These are phyloP conservation scores for Leucogyrophana mollusca DNA, from an alignment of 768 basidiomycete genomes.

Conservation along the genomic window DNA sequence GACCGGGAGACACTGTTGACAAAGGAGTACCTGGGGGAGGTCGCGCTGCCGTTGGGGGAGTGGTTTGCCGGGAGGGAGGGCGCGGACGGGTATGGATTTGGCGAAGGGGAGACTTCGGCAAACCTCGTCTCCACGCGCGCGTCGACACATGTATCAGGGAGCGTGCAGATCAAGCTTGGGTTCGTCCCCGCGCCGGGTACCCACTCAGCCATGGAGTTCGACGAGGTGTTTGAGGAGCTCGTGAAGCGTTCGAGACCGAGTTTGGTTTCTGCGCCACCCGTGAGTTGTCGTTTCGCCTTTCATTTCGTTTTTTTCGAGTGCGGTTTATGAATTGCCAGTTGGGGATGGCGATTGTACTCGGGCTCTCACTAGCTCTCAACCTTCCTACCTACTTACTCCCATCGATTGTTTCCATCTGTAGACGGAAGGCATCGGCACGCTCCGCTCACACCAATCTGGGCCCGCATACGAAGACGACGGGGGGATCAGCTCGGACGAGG, in stretches of 20 bases:
- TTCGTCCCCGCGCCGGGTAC: slow-evolving; percentile 48
- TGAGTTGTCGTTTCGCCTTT: slow-evolving; percentile 34
- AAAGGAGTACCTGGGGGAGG: slow-evolving; percentile 95
- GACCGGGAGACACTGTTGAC: slow-evolving; percentile 80
- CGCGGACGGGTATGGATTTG: slow-evolving; percentile 44
- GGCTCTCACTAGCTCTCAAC: slow-evolving; percentile 6
- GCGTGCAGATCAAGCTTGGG: slow-evolving; percentile 60
- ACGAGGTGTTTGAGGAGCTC: slow-evolving; percentile 63
- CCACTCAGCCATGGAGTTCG: slow-evolving; percentile 45
- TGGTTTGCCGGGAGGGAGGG: slow-evolving; percentile 63
- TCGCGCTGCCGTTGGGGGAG: slow-evolving; percentile 70
- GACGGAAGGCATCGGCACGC: slow-evolving; percentile 86
- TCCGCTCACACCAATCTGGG: slow-evolving; percentile 57
- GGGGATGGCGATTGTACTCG: too few species aligned
- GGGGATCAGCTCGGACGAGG: slow-evolving; percentile 58
- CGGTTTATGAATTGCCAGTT: background rate
- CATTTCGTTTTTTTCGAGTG: background rate
- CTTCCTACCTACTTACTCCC: slow-evolving; percentile 1
- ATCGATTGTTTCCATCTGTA: slow-evolving; percentile 24
- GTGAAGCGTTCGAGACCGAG: slow-evolving; percentile 62
- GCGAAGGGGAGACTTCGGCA: slow-evolving; percentile 61
- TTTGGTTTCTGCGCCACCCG: slow-evolving; percentile 76
- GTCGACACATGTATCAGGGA: slow-evolving; percentile 46
- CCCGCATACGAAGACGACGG: slow-evolving; percentile 75
- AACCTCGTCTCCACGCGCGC: slow-evolving; percentile 50